Percentiles rank a stretch among this genome's conserved stretches.
phyloP scores from a whole-genome alignment of 2,329 filamentous ascomycete species.

The Coniochaeta sp. region DNA sequence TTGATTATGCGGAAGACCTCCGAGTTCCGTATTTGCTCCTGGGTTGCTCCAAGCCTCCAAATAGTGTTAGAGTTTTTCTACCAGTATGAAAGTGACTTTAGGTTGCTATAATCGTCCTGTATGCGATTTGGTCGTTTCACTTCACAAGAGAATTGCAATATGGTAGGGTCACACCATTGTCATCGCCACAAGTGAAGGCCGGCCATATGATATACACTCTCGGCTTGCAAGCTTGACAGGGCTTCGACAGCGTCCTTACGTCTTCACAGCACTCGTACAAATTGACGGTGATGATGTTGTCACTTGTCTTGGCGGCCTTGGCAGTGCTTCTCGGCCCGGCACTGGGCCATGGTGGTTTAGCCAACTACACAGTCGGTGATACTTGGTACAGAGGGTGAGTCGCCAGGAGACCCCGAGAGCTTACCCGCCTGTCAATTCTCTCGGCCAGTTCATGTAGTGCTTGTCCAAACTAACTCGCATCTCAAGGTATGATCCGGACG shows the following conservation, averaged over 20 bases:
- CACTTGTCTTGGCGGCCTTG: conserved; percentile 13
- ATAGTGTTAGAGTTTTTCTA: neutral
- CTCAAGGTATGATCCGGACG: conserved; percentile 26
- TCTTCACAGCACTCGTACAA: neutral
- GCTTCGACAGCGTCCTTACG: neutral
- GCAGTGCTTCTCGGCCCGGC: conserved; percentile 9
- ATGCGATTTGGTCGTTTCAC: neutral
- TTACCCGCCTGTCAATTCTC: neutral
- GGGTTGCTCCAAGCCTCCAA: neutral
- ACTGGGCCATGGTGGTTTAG: conserved; percentile 26
- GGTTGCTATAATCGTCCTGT: neutral
- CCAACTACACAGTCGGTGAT: conserved; percentile 32
- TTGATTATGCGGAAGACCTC: conserved; percentile 10
- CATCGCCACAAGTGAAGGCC: neutral
- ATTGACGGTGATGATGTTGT: conserved; percentile 5
- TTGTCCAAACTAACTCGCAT: neutral
- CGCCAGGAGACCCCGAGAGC: neutral
- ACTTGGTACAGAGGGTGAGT: conserved; percentile 31
- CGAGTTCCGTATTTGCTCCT: neutral
- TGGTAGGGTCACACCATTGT: neutral
- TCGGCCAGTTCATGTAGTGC: neutral
- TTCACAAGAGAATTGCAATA: neutral
- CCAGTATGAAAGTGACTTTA: neutral
- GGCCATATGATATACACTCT: conserved; percentile 9
- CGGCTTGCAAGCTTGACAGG: neutral